These are phyloP conservation scores for Alternaria sp. DNA, from an alignment of 2,329 filamentous ascomycete species.

Conservation along the genomic window DNA sequence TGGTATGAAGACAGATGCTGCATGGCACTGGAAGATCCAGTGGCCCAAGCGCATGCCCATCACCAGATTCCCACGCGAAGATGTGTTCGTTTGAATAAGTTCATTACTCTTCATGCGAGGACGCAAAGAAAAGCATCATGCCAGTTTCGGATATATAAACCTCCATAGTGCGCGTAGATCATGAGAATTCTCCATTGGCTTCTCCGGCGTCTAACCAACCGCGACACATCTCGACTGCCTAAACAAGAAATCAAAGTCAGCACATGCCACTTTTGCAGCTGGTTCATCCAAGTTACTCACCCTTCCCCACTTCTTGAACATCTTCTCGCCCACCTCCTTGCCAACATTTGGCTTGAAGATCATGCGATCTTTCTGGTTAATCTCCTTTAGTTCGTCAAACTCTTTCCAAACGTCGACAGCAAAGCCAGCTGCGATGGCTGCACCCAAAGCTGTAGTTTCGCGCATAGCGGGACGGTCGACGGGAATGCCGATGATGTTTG, in stretches of 20 bases:
- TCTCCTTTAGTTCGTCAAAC: conserved; percentile 75
- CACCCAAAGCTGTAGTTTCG: conserved; percentile 87
- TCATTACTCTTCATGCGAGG: conserved; percentile 5
- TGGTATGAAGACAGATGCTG: conserved; percentile 1
- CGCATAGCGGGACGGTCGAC: conserved; percentile 87
- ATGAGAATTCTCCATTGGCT: conserved; percentile 45
- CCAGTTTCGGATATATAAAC: conserved; percentile 37
- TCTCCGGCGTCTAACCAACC: conserved; percentile 69
- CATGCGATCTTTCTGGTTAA: conserved; percentile 74
- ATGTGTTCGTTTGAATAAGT: not conserved
- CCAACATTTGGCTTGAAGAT: conserved; percentile 74
- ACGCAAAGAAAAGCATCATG: conserved; percentile 23
- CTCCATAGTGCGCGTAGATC: conserved; percentile 35
- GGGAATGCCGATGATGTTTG: conserved; percentile 82
- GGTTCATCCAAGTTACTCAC: conserved; percentile 12
- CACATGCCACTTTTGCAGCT: conserved; percentile 4
- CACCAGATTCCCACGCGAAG: not conserved
- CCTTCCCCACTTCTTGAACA: conserved; percentile 77
- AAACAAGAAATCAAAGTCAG: conserved; percentile 12
- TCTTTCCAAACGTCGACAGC: conserved; percentile 80
- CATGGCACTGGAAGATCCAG: conserved; percentile 8
- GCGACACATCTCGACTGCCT: conserved; percentile 77
- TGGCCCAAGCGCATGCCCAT: conserved; percentile 6
- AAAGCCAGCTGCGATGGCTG: conserved; percentile 88
- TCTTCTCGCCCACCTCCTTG: conserved; percentile 64